A percentile compares a stretch with the other conserved stretches of the same genome.
Conservation (phyloP, 345 rosid genomes). For the Salix viminalis region DNA sequence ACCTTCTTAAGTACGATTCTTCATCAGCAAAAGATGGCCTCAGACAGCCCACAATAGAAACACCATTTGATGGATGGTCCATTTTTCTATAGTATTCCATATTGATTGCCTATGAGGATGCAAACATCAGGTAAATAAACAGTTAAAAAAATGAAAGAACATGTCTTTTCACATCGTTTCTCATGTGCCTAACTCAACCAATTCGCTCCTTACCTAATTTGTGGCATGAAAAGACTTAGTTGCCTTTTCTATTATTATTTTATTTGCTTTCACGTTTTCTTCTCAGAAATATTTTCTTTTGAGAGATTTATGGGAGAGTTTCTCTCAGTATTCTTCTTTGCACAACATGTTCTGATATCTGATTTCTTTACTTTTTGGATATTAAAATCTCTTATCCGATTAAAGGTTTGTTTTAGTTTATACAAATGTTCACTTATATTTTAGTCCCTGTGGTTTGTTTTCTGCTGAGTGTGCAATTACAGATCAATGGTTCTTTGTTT, state of each 20-base stretch:
- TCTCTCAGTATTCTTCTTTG: not conserved
- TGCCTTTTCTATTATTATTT: not conserved
- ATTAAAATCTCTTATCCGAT: not conserved
- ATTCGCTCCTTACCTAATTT: not conserved
- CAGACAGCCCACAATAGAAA: conserved; percentile 78
- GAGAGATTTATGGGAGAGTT: not conserved
- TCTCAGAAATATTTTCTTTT: not conserved
- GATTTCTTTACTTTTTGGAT: not conserved
- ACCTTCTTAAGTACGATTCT: conserved; percentile 62
- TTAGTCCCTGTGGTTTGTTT: not conserved
- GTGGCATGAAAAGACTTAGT: not conserved
- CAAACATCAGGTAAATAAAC: conserved; percentile 2
- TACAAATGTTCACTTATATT: not conserved
- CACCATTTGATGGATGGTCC: conserved; percentile 86
- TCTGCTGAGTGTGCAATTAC: not conserved
- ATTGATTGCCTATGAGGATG: conserved; percentile 48
- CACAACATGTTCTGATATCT: not conserved
- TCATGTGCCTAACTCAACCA: not conserved
- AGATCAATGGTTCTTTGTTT: not conserved
- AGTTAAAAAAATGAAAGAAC: not conserved
- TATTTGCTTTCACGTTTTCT: not conserved
- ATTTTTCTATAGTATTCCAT: conserved; percentile 53
- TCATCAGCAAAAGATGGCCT: conserved; percentile 80
- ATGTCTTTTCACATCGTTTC: not conserved
- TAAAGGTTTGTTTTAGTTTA: not conserved